These are phyloP conservation scores for Bisporella sp. DNA, from an alignment of 2,329 filamentous ascomycete genomes.

Conservation along the genomic window DNA sequence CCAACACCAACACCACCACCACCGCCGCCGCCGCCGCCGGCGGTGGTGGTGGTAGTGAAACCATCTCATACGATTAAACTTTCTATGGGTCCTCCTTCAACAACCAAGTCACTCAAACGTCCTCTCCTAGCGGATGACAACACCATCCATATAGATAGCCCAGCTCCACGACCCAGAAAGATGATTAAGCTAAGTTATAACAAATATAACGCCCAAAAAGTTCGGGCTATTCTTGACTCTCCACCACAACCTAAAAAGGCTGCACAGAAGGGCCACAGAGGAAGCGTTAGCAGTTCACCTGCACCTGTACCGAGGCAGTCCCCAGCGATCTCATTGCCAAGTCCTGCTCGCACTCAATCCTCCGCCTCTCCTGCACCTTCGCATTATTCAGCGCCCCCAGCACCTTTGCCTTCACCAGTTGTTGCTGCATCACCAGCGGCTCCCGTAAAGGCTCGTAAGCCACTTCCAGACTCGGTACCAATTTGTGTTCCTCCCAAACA, in stretches of 20 bases:
- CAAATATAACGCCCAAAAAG: constrained; percentile 8
- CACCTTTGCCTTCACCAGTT: constrained; percentile 1
- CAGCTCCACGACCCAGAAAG: constrained; percentile 1
- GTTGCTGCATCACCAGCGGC: background rate
- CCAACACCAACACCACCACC: background rate
- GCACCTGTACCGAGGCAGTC: constrained; percentile 17
- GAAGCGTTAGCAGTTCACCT: too few relatives aligned
- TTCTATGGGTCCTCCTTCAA: constrained; percentile 10
- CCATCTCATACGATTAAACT: too few relatives aligned
- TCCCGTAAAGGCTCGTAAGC: constrained; percentile 11
- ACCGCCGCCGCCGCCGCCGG: too few relatives aligned
- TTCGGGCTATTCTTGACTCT: constrained; percentile 13
- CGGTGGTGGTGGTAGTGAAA: too few relatives aligned
- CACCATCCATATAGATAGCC: background rate
- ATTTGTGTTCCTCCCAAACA: background rate
- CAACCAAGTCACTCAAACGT: constrained; percentile 2
- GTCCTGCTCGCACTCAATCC: background rate
- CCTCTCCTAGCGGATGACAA: constrained; percentile 2
- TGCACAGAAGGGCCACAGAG: background rate
- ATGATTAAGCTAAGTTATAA: constrained; percentile 10
- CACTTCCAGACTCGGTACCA: constrained; percentile 10
- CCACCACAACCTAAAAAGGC: constrained; percentile 16
- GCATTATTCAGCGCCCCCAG: constrained; percentile 8
- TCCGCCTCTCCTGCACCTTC: constrained; percentile 5
- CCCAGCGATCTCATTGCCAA: constrained; percentile 5